Evolutionary conservation across 2,329 filamentous ascomycete genomes (phyloP).

Genomic region (Biscogniauxia mediterranea): DNA sequence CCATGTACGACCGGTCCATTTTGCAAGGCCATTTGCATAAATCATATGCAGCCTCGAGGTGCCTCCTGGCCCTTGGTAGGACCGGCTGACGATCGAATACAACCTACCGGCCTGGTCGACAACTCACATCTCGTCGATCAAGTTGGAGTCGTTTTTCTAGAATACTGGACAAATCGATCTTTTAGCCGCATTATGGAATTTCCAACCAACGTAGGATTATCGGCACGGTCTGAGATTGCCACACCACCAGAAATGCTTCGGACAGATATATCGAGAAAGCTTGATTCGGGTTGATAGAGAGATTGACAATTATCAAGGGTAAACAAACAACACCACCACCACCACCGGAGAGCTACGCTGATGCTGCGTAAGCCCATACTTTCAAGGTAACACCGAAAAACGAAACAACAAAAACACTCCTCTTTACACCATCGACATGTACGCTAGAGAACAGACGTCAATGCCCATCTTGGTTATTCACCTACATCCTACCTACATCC

Average conservation of each 20-base stretch:
- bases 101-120: not conserved
- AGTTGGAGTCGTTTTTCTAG: slow-evolving; percentile 2
- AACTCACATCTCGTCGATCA: not conserved
- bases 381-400: no score
- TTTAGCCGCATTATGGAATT: slow-evolving; percentile 1
- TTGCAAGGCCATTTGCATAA: slow-evolving; percentile 1
- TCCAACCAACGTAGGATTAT: slow-evolving; percentile 1
- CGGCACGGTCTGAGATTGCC: not conserved
- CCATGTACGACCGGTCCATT: not conserved
- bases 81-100: slow-evolving; percentile 1
- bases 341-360: no score
- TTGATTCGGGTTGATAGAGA: slow-evolving; percentile 1
- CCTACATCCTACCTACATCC: no score
- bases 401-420: not conserved
- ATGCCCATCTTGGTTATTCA: not conserved
- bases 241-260: not conserved
- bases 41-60: not conserved
- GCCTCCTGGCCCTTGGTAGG: not conserved
- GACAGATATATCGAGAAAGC: slow-evolving; percentile 4
- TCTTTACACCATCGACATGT: not conserved
- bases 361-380: no score
- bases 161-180: not conserved
- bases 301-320: no score
- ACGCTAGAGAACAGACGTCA: no score
- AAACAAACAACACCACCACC: no score